Evolutionary conservation across 768 basidiomycete species (phyloP), one percentile per base, ranked within the genome.

Genomic region (Pluteus cervinus): DNA sequence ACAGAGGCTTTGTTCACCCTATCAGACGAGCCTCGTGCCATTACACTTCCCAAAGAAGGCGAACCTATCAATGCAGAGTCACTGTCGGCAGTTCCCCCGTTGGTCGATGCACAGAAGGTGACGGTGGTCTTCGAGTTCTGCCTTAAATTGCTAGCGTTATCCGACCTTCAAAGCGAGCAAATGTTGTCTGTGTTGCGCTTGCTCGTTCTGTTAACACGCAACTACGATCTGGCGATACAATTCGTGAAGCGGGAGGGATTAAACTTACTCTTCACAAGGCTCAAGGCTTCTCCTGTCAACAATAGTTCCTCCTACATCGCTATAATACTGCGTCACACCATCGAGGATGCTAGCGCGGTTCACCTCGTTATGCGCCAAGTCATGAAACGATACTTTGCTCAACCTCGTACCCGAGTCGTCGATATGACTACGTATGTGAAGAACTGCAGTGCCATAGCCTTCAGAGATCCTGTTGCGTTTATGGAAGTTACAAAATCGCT

Each of bases 301-400:
- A 81, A 84, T 14, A 83, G 81, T 45, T 88, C 89, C 31, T 79
- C 86, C 0, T 89, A 91, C 56, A 75, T 91, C 37, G 79, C 81
- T 28, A 86, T 84, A 50, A 85, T 97, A 43, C 66, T 97, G n/a
- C 83, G 96, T 5, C 96, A 99, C 53, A 62, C 89, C 36, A 76
- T 93, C 33, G 96, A 99, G 60, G 88, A 92, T 45, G 50, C 68
- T 2, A 53, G 62, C 2, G 73, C 71, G 6, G 55, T 98, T 29
- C 72, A 76, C 39, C 66, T 64, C 7, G 69, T 88, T 48, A 92
- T 99, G 79, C 75, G 75, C 16, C 80, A 86, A 45, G 84, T 89
- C 42, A 73, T 98, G 51, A 84, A 79, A 48, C 75, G 81, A 2
- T 91, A 84, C 63, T 81, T 96, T 50, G 61, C 73, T 3, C 80